Evolutionary conservation across 305 asterid genomes (phyloP), one percentile per base, ranked within the genome.

Genomic region (Striga hermonthica): DNA sequence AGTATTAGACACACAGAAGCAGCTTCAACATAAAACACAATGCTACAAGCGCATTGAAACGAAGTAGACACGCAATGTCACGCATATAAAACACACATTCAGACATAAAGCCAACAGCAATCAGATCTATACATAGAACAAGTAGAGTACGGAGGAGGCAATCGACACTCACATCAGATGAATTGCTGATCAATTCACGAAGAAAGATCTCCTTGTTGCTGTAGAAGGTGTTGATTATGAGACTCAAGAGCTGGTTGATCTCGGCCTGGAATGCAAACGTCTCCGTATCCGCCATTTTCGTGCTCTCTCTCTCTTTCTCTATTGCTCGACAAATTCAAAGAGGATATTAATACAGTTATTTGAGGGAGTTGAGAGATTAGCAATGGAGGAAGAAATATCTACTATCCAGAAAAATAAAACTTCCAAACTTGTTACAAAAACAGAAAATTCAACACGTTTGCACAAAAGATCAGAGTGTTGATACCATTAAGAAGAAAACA

Each of bases 121-220:
- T 10, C 12, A 39, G 66, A 75, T 59, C 66, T 45, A 13, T 1
- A 12, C 36, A 16, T 14, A 9, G 39, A 7, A 57, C 0, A 35
- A 31, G 7, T 12, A 43, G 1, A 9, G 6, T 12, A 13, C 31
- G 31, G 4, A 37, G 47, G 9, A 57, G 7, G 12, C 6, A 57
- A 36, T 3, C 11, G 62, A 13, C 7, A 11, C 72, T 70, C 71
- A 78, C 82, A 71, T 78, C 82, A 15, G 82, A 78, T 13, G 82
- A 70, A 66, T 78, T 78, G 12, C 82, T 78, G 72, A 78, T 78
- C 12, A 78, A 57, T 60, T 78, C 82, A 40, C 82, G 82, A 37
- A 78, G 82, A 67, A 78, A 78, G 49, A 78, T 78, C 70, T 78
- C 82, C 76, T 77, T 77, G 76, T 77, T 77, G 76, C 81, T 77